Evolutionary conservation across 2,329 filamentous ascomycete species (phyloP).

Genomic region (Periconia sp.): DNA sequence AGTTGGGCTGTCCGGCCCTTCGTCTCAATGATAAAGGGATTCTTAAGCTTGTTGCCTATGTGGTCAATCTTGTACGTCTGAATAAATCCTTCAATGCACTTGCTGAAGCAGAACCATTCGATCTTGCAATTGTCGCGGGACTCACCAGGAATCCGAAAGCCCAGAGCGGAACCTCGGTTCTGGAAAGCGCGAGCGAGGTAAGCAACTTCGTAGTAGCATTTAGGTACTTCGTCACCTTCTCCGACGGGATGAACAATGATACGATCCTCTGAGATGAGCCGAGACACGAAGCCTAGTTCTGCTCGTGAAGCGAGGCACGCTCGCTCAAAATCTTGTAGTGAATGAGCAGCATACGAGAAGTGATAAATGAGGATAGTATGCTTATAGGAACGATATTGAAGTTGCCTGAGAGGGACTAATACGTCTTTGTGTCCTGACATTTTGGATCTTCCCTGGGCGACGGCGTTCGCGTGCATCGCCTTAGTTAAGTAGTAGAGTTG

Average conservation of each 20-base stretch:
- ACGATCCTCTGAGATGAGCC: slow-evolving; percentile 18
- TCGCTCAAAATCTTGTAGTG: slow-evolving; percentile 11
- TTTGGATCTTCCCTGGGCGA: too few species aligned
- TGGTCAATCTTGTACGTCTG: slow-evolving; percentile 8
- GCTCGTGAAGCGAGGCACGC: slow-evolving; percentile 1
- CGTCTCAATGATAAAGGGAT: too few species aligned
- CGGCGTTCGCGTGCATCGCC: too few species aligned
- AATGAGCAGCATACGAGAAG: slow-evolving; percentile 9
- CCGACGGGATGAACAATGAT: slow-evolving; percentile 1
- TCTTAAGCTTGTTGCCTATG: too few species aligned
- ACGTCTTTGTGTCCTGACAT: too few species aligned
- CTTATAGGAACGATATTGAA: slow-evolving; percentile 21
- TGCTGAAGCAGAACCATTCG: slow-evolving; percentile 30
- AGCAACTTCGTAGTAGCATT: slow-evolving; percentile 21
- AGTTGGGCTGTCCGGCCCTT: too few species aligned
- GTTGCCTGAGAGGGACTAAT: slow-evolving; percentile 3
- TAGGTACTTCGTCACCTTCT: slow-evolving; percentile 23
- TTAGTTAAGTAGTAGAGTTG: too few species aligned
- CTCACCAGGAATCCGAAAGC: slow-evolving; percentile 16
- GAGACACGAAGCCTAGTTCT: slow-evolving; percentile 18
- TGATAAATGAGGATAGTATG: slow-evolving; percentile 28
- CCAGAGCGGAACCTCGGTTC: slow-evolving; percentile 26
- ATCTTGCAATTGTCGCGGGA: slow-evolving; percentile 5
- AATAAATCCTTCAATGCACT: slow-evolving; percentile 6
- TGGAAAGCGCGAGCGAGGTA: slow-evolving; percentile 24